Base-by-base conservation (phyloP, 2,329 filamentous ascomycete genomes). In the Leptodontidium sp. region DNA sequence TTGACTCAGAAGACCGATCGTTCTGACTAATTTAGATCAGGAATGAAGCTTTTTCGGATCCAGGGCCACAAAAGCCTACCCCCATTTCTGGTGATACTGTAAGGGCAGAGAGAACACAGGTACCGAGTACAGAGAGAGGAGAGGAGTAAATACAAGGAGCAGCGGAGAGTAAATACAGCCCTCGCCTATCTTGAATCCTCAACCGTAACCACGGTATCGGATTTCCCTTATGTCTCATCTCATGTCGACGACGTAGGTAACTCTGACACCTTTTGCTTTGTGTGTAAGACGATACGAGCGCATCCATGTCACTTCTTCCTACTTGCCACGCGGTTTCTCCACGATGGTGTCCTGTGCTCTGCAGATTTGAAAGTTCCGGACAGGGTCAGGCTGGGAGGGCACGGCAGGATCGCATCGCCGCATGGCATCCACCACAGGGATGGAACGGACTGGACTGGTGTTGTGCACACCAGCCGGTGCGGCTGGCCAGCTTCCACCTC, bases 291-390 rank as follows among this genome's bases (percentile, higher is more conserved):
- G 50, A 24, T 53, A 53, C 24, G 26, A 53, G 53, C 1, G 1
- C 6, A 57, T 35, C n/a, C 29, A 59, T 26, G 35, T 59, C 9
- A 8, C 35, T 6, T 21, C 24, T 59, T 5, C n/a, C n/a, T 1
- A 14, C 11, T 43, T 59, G 55, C 55, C 55, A 59, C 55, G 55
- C 32, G 55, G n/a, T 43, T 43, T 26, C 55, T 43, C 55, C 35
- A 59, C n/a, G 35, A 59, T 59, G 55, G 17, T 59, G 55, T 26
- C 55, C 55, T 59, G 55, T 59, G 55, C 55, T 59, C 55, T 59
- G 55, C 55, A 59, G 55, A 59, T 59, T 40, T 43, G 17, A 59
- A 59, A 24, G 35, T 14, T 43, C 55, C 55, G 55, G 32, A 40
- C 53, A 35, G 26, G 29, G 52, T 47, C 12, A 47, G 43, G 43